Evolutionary conservation across 306 rosid genomes (phyloP), one percentile per base, ranked within the genome.

Genomic region (Cicer cuneatum): DNA sequence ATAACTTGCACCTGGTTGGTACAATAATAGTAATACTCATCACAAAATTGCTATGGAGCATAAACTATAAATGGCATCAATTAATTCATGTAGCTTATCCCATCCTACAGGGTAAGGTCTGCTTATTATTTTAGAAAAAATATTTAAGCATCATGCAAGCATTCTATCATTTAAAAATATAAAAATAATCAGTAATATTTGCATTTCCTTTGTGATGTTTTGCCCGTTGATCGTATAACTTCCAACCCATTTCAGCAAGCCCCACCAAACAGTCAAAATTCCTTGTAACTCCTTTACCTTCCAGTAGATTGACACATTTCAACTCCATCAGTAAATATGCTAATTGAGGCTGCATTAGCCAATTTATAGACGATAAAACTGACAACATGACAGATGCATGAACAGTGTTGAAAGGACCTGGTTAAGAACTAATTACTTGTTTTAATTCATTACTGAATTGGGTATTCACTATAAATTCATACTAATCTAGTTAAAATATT

Each of bases 301-400:
- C 71, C 37, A 21, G 73, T 62, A 61, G 77, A 71, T 71, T 16
- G 78, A 48, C 12, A 62, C 64, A 65, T 35, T 41, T 71, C 64
- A 52, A 60, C 19, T 61, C 4, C 72, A 51, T 53, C 60, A 33
- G 43, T 62, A 71, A 40, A 62, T 72, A 61, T 14, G 60, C 51
- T 37, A n/a, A 51, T 1, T 37, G 38, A 29, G 63, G 63, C 47
- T 60, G 35, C 59, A 10, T 46, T 58, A 35, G 58, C 18, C 63
- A 67, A 46, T 47, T 46, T 37, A 69, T 5, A 77, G 12, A 56
- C 33, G 61, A 46, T 77, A 60, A 33, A 38, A 18, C 24, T 7
- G 16, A 47, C 33, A 38, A 48, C 46, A 39, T 4, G 15, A 60
- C 47, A 45, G 24, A 72, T 59, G 48, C 45, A 59, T 13, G 49